Percentiles rank a stretch among this genome's conserved stretches.
These are phyloP conservation scores for Triticum monococcum DNA, from an alignment of 176 grass and related monocot species.

Conservation along the genomic window DNA sequence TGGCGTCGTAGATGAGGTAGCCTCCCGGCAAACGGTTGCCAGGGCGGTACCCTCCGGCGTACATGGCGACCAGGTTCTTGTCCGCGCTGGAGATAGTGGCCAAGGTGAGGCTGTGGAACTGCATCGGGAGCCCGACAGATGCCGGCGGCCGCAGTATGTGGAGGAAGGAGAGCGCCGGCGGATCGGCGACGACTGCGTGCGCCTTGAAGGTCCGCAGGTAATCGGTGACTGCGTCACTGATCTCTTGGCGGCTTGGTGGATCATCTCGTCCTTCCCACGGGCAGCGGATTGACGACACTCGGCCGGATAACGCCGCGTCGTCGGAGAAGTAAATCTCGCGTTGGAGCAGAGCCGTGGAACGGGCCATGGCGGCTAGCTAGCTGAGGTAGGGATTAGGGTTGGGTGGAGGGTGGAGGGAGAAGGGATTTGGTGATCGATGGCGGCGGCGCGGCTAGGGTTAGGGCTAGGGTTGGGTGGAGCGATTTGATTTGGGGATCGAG, in stretches of 20 bases:
- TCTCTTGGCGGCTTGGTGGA: not conserved
- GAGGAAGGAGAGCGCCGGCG: not conserved
- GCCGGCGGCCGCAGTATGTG: not conserved
- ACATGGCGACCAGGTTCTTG: not conserved
- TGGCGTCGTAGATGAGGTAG: not conserved
- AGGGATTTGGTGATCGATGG: too few relatives aligned
- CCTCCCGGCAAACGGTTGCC: not conserved
- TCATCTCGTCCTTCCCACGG: not conserved
- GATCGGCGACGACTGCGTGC: not conserved
- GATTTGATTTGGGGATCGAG: too few relatives aligned
- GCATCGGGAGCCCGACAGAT: not conserved
- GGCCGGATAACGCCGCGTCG: too few relatives aligned
- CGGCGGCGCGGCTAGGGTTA: too few relatives aligned
- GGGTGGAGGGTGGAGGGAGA: too few relatives aligned
- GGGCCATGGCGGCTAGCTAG: not conserved
- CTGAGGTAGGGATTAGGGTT: too few relatives aligned
- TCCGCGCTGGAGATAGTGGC: not conserved
- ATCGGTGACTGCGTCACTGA: not conserved
- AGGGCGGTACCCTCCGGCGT: not conserved
- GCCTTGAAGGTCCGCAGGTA: not conserved
- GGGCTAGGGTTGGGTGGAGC: too few relatives aligned
- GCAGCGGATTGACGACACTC: not conserved
- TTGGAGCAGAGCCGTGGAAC: not conserved
- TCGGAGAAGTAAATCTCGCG: constrained; percentile 17
- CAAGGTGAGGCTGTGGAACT: not conserved